Conservation (phyloP, 495 filamentous ascomycete species). For the Neurospora sp. region DNA sequence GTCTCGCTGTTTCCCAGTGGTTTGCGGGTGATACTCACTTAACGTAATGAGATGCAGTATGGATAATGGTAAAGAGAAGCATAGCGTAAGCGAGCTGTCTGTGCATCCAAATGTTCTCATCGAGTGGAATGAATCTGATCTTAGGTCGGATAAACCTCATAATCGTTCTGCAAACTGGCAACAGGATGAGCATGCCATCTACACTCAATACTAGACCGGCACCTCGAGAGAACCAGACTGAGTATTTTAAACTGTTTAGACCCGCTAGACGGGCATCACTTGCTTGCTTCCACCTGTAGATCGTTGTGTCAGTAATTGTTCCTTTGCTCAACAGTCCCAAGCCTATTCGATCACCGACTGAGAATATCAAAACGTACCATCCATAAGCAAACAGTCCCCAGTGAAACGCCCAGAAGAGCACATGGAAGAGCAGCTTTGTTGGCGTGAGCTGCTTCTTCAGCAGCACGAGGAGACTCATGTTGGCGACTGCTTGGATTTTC, state of each 20-base stretch:
- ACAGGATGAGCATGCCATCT: slow-evolving; percentile 76
- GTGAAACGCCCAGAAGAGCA: slow-evolving; percentile 79
- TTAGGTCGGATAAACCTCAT: slow-evolving; percentile 78
- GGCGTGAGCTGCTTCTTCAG: slow-evolving; percentile 52
- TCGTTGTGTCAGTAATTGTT: neutral
- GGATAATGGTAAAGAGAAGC: slow-evolving; percentile 71
- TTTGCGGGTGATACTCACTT: slow-evolving; percentile 53
- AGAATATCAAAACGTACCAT: slow-evolving; percentile 53
- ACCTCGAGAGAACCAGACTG: slow-evolving; percentile 93
- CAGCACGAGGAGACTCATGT: slow-evolving; percentile 32
- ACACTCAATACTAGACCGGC: slow-evolving; percentile 74
- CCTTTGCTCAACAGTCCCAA: neutral
- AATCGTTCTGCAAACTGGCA: slow-evolving; percentile 91
- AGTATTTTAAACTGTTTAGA: slow-evolving; percentile 75
- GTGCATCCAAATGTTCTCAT: slow-evolving; percentile 96
- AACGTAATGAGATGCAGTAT: slow-evolving; percentile 79
- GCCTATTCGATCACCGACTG: neutral
- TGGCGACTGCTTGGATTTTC: slow-evolving; percentile 12
- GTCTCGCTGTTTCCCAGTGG: slow-evolving; percentile 1
- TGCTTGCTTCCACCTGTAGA: slow-evolving; percentile 65
- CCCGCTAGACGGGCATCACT: slow-evolving; percentile 53
- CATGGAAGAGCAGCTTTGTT: slow-evolving; percentile 67
- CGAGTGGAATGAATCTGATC: slow-evolving; percentile 77
- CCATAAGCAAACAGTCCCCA: slow-evolving; percentile 72
- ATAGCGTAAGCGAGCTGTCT: slow-evolving; percentile 86